Base-by-base conservation (phyloP, 1,284 basidiomycete species). In the Trametes polyzona region DNA sequence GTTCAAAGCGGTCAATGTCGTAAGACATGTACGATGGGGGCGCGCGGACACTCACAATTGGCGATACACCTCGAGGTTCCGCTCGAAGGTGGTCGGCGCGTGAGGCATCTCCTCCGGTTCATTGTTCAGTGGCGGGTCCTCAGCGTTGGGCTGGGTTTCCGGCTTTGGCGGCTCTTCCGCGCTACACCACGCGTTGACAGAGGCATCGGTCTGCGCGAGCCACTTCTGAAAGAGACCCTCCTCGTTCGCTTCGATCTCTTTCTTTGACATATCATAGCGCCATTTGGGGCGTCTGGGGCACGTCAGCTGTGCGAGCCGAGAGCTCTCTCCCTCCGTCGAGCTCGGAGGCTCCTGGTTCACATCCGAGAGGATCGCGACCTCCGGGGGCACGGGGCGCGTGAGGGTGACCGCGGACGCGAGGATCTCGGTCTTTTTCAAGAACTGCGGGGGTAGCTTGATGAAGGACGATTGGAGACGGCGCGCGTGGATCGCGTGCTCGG, bases 51-150 rank as follows among this genome's bases (percentile, higher is more conserved):
- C 87, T 67, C 74, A 93, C 85, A 96, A 74, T 74, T 96, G 94
- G 61, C 94, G 76, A 93, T 93, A 96, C 6, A 96, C 94, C 71
- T 96, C 91, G 23, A 96, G 69, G 71, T 96, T 96, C 29, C 92
- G 83, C 72, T 96, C 95, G 70, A 87, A 96, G 69, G 90, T 88
- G 0, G 90, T 88, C 1, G 88, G 83, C 9, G 89, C 87, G 40
- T 74, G 73, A 8, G 84, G 84, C 77, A 87, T 84, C 23, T 64
- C 64, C 5, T 68, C 65, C 10, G 36, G 66, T 46, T 54, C 52
- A 9, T 39, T 16, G 29, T 26, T 50, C 19, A 53, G 58, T 47
- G 61, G 53, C 19, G 61, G 61, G 16, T 65, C 30, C 65, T 44
- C 62, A 55, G 47, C 65, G 58, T 46, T 72, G 63, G 26, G 52